A percentile compares a stretch with the other conserved stretches of the same genome.
phyloP scores from a whole-genome alignment of 2,329 filamentous ascomycete species.

The Nigrospora sphaerica region DNA sequence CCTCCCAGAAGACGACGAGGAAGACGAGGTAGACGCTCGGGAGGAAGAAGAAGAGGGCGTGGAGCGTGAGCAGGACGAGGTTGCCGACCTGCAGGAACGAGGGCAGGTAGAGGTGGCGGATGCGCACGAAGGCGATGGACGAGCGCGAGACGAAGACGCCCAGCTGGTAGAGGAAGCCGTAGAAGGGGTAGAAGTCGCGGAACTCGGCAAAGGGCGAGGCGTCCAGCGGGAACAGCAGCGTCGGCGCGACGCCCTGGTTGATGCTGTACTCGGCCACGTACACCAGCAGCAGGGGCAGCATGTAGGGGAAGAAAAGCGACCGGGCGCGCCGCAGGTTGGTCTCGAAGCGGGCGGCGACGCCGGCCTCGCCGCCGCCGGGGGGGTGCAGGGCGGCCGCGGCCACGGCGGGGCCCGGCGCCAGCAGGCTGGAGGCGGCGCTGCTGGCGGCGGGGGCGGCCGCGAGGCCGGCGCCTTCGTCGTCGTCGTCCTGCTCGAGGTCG shows the following conservation, averaged over 20 bases:
- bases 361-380: slow-evolving; percentile 21
- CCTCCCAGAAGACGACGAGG: slow-evolving; percentile 85
- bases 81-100: slow-evolving; percentile 79
- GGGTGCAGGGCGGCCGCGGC: slow-evolving; percentile 28
- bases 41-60: slow-evolving; percentile 74
- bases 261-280: slow-evolving; percentile 97
- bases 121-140: slow-evolving; percentile 77
- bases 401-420: slow-evolving; percentile 34
- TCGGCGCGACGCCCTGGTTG: slow-evolving; percentile 89
- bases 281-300: slow-evolving; percentile 86
- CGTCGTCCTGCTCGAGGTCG: slow-evolving; percentile 34
- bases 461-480: slow-evolving; percentile 25
- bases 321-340: slow-evolving; percentile 59
- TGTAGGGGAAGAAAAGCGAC: slow-evolving; percentile 68
- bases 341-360: slow-evolving; percentile 23
- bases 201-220: slow-evolving; percentile 73
- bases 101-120: slow-evolving; percentile 75
- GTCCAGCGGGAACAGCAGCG: slow-evolving; percentile 74
- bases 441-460: slow-evolving; percentile 27
- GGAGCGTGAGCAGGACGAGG: slow-evolving; percentile 62
- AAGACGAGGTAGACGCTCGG: slow-evolving; percentile 86
- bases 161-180: slow-evolving; percentile 88
- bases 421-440: slow-evolving; percentile 39
- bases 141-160: slow-evolving; percentile 94
- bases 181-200: slow-evolving; percentile 88